Conservation (phyloP, 2,329 filamentous ascomycete genomes). For the Harringtonia lauricola region DNA sequence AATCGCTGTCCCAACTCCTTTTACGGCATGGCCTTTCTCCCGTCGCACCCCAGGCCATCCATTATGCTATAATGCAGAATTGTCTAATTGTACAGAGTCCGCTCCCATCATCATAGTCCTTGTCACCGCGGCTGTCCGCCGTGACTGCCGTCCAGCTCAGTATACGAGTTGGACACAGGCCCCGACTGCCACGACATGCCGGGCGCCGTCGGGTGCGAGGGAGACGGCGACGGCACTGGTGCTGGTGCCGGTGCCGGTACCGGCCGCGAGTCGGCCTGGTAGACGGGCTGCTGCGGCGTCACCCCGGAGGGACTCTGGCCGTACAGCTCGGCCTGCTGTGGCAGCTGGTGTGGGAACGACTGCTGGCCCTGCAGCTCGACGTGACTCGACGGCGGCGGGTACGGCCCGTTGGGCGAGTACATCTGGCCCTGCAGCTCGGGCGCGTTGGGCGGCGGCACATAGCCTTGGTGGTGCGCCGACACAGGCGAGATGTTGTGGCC, state of each 20-base stretch:
- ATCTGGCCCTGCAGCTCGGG: constrained; percentile 16
- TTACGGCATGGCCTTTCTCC: too few relatives aligned
- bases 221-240: too few relatives aligned
- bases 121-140: not conserved
- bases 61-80: too few relatives aligned
- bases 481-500: constrained; percentile 13
- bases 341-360: constrained; percentile 3
- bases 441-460: constrained; percentile 9
- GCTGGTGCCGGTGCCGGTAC: not conserved
- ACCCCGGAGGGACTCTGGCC: constrained; percentile 11
- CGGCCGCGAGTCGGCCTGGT: constrained; percentile 11
- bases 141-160: constrained; percentile 13
- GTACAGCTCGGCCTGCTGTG: constrained; percentile 14
- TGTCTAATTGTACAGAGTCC: too few relatives aligned
- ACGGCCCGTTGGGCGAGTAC: not conserved
- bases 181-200: constrained; percentile 24
- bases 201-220: constrained; percentile 7
- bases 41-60: too few relatives aligned
- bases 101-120: too few relatives aligned
- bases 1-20: too few relatives aligned
- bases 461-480: constrained; percentile 15
- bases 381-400: constrained; percentile 1
- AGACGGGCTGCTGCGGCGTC: constrained; percentile 3
- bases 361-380: constrained; percentile 2
- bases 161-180: constrained; percentile 22